Percentiles rank a stretch among this genome's conserved stretches.
phyloP scores from a whole-genome alignment of 257 asterid species.

The Fraxinus anomala region DNA sequence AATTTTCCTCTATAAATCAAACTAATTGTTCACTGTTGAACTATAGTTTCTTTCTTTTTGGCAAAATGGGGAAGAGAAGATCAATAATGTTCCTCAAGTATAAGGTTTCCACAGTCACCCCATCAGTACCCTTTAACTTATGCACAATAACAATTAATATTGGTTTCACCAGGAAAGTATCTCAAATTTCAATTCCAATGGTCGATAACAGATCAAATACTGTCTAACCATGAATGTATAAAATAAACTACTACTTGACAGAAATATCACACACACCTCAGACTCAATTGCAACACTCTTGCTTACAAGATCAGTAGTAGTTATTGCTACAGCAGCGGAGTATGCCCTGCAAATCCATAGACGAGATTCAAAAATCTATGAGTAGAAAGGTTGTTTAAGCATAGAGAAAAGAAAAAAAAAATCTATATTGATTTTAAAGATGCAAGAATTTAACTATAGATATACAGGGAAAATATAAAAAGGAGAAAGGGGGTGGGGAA shows the following conservation, averaged over 20 bases:
- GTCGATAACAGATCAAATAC: too few species aligned
- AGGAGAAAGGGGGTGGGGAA: background rate
- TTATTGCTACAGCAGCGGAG: slow-evolving; percentile 95
- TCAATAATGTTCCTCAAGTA: background rate
- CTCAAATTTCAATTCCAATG: too few species aligned
- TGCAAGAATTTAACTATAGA: background rate
- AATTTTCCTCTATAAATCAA: background rate
- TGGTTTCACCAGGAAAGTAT: too few species aligned
- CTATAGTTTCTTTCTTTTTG: too few species aligned
- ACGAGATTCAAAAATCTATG: slow-evolving; percentile 13
- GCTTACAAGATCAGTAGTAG: slow-evolving; percentile 97
- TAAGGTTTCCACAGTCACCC: background rate
- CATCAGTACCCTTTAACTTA: background rate
- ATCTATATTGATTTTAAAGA: background rate
- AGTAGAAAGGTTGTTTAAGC: background rate
- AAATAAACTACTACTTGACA: slow-evolving; percentile 8
- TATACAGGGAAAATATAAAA: background rate
- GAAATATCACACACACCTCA: slow-evolving; percentile 47
- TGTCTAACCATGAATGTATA: background rate
- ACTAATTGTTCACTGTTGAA: background rate
- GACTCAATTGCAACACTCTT: slow-evolving; percentile 88
- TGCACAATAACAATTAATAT: background rate
- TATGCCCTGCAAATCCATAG: slow-evolving; percentile 60
- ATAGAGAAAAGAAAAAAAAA: background rate
- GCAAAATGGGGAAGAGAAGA: background rate